phyloP scores from a whole-genome alignment of 2,329 filamentous ascomycete genomes.

The Fusarium anguioides region DNA sequence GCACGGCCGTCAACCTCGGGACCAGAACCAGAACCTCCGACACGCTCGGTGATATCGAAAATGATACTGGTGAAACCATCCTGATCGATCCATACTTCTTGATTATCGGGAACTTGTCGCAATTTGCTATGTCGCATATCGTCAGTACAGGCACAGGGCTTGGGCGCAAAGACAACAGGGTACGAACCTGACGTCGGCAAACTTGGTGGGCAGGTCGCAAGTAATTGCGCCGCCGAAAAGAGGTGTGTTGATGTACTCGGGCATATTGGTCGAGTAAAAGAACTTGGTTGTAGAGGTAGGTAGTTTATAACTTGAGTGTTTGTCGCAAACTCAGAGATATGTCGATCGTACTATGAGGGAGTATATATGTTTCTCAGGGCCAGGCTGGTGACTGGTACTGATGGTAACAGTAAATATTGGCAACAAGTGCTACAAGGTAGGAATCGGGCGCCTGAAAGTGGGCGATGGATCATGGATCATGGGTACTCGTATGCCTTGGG shows the following conservation, averaged over 20 bases:
- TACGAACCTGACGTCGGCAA: conserved; percentile 76
- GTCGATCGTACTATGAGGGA: not conserved
- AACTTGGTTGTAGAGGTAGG: not conserved
- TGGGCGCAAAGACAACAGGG: conserved; percentile 14
- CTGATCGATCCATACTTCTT: conserved; percentile 90
- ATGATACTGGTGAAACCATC: conserved; percentile 88
- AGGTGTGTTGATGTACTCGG: conserved; percentile 66
- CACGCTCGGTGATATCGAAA: conserved; percentile 88
- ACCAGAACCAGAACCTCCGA: conserved; percentile 65
- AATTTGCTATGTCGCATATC: conserved; percentile 65
- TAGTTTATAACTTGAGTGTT: not conserved
- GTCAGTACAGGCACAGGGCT: conserved; percentile 14
- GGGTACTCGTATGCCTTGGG: conserved; percentile 14
- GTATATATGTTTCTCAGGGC: conserved; percentile 4
- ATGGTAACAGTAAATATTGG: conserved; percentile 18
- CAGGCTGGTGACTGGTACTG: conserved; percentile 13
- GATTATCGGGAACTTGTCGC: conserved; percentile 83
- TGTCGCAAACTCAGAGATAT: conserved; percentile 10
- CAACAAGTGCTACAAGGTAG: conserved; percentile 19
- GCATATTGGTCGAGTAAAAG: conserved; percentile 52
- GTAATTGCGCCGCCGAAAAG: conserved; percentile 80
- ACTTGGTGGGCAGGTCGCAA: conserved; percentile 73
- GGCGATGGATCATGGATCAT: conserved; percentile 32
- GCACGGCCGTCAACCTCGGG: conserved; percentile 76
- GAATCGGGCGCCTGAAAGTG: conserved; percentile 35